phyloP scores from a whole-genome alignment of 306 rosid genomes.

The Vachellia pachyceras region DNA sequence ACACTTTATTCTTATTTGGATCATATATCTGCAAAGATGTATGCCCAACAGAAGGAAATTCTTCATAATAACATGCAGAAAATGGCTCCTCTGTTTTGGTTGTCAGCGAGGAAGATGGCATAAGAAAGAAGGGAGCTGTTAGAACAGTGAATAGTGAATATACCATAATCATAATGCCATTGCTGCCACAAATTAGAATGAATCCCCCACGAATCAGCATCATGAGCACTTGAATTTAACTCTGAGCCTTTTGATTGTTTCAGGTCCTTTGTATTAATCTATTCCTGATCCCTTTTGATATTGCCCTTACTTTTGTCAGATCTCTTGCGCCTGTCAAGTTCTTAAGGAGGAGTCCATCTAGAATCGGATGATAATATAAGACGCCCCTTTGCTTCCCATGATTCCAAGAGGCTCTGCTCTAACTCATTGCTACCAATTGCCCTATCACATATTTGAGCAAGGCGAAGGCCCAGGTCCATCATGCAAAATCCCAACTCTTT shows the following conservation, averaged over 20 bases:
- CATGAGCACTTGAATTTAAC: slow-evolving; percentile 25
- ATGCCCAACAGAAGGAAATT: slow-evolving; percentile 61
- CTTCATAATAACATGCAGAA: slow-evolving; percentile 37
- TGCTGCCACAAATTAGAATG: slow-evolving; percentile 81
- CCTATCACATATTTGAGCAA: slow-evolving; percentile 76
- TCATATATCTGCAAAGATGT: slow-evolving; percentile 72
- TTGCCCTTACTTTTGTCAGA: slow-evolving; percentile 24
- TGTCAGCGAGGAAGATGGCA: slow-evolving; percentile 36
- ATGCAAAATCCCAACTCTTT: slow-evolving; percentile 70
- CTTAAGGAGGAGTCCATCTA: slow-evolving; percentile 53
- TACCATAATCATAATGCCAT: slow-evolving; percentile 91
- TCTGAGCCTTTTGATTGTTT: slow-evolving; percentile 31
- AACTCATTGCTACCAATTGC: slow-evolving; percentile 78
- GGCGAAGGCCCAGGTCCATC: slow-evolving; percentile 78
- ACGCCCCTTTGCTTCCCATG: slow-evolving; percentile 75
- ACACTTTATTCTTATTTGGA: slow-evolving; percentile 56
- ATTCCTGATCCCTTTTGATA: slow-evolving; percentile 9
- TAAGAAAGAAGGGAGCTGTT: slow-evolving; percentile 67
- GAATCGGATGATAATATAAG: slow-evolving; percentile 78
- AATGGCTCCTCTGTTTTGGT: slow-evolving; percentile 35
- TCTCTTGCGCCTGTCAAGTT: slow-evolving; percentile 36
- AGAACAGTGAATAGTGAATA: slow-evolving; percentile 86
- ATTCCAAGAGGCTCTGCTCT: slow-evolving; percentile 77
- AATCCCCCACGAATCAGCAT: slow-evolving; percentile 38
- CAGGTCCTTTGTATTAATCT: slow-evolving; percentile 10